phyloP scores from a whole-genome alignment of 169 alveolate genomes.

The Plasmodium inui region DNA sequence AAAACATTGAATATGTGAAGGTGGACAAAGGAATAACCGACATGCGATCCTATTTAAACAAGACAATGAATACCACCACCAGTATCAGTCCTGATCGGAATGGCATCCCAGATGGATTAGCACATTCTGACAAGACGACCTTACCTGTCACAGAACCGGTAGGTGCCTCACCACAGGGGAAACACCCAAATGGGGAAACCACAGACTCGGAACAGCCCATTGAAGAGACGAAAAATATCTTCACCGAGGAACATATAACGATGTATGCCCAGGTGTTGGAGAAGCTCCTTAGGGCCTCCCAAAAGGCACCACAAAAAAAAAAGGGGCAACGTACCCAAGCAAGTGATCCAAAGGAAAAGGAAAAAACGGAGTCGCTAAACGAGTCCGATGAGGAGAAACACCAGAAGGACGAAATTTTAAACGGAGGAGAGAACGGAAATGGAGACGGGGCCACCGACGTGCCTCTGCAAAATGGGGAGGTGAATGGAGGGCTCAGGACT shows the following conservation, averaged over 20 bases:
- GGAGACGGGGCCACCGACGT: background rate
- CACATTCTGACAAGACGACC: background rate
- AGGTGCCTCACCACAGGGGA: background rate
- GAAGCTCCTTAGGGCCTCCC: constrained; percentile 18
- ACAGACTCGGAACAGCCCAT: background rate
- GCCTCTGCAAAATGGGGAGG: background rate
- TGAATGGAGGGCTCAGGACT: background rate
- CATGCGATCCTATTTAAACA: constrained; percentile 4
- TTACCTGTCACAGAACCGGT: background rate
- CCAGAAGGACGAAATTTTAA: background rate
- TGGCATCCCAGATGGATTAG: background rate
- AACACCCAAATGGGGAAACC: background rate
- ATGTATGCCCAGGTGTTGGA: constrained; percentile 39
- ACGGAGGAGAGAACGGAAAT: background rate
- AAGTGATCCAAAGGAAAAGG: background rate
- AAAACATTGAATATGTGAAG: constrained; percentile 18
- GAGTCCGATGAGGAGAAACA: background rate
- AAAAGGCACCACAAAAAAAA: background rate
- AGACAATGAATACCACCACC: constrained; percentile 20
- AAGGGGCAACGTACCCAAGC: background rate
- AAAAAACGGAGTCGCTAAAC: background rate
- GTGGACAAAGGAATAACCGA: background rate
- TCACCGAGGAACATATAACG: constrained; percentile 55
- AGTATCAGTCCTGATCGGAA: background rate
- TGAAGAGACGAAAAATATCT: constrained; percentile 2